A percentile compares a stretch with the other conserved stretches of the same genome.
Evolutionary conservation across 108 stramenopile species (phyloP).

Genomic region (Conticribra guillardii): DNA sequence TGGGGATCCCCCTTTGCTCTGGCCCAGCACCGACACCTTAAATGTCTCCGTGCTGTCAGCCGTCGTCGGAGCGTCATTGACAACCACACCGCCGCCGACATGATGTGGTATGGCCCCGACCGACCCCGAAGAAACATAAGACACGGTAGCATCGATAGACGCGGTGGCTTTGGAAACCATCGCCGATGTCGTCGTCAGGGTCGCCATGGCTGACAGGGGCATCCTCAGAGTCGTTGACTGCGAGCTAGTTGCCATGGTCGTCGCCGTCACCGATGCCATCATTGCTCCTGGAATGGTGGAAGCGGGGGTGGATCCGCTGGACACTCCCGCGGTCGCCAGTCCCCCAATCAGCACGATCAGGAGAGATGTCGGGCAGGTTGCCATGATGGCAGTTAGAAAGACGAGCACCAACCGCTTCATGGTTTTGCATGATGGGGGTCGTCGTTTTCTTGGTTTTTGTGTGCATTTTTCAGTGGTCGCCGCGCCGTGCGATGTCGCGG

Average conservation of each 20-base stretch:
- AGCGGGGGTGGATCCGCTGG: conserved; percentile 4
- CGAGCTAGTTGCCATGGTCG: not conserved
- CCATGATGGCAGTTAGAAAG: conserved; percentile 38
- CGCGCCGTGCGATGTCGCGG: too few species aligned
- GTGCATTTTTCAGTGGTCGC: not conserved
- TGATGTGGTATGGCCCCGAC: not conserved
- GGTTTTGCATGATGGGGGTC: not conserved
- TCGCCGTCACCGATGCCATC: not conserved
- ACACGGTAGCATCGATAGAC: too few species aligned
- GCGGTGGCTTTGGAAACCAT: not conserved
- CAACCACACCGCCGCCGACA: not conserved
- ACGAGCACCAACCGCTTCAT: conserved; percentile 40
- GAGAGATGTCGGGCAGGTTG: conserved; percentile 20
- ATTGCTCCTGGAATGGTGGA: conserved; percentile 1
- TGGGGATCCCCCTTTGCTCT: conserved; percentile 19
- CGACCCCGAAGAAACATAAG: not conserved
- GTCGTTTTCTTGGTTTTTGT: not conserved
- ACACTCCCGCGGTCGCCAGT: conserved; percentile 1
- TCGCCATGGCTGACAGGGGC: not conserved
- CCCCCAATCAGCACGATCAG: conserved; percentile 8
- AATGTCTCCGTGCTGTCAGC: conserved; percentile 25
- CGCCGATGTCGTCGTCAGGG: not conserved
- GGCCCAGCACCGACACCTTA: conserved; percentile 31
- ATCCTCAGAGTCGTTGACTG: not conserved
- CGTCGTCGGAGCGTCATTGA: conserved; percentile 2